Evolutionary conservation across 768 basidiomycete genomes (phyloP), one percentile per base, ranked within the genome.

Genomic region (Leccinum obscurum): DNA sequence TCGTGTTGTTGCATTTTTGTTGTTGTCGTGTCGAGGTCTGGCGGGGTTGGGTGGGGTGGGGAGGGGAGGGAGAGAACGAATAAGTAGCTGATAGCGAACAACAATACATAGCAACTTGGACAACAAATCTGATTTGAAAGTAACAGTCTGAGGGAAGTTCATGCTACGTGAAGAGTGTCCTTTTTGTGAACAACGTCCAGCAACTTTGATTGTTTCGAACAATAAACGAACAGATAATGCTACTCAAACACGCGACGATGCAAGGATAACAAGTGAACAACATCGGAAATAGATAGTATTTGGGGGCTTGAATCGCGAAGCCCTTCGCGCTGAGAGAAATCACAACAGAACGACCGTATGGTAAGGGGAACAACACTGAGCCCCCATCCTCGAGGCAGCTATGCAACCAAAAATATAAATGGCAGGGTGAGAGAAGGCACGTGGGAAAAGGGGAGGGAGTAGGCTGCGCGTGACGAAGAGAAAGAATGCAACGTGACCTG

Each of bases 251-350:
- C 35, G 15, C 34, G 35, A 54, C 55, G 10, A 30, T 37, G 44
- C 15, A 51, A 53, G n/a, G 46, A 50, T n/a, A 24, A 22, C 20
- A n/a, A 13, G 6, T 46, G 30, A 26, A 30, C 24, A 37, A 44
- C 32, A 37, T 44, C 41, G n/a, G n/a, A n/a, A 63, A 71, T 64
- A 70, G 53, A 65, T 69, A 65, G 57, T 58, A 73, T 78, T 78
- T 64, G 15, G 64, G 80, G 79, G 74, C 79, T 79, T 78, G 68
- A 68, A 63, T 39, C 57, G 80, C 80, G 80, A 81, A 80, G 80
- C 80, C 80, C 80, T 81, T 81, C 80, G 80, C 79, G 58, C n/a
- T 44, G 41, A 44, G 69, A 62, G 69, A 62, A 44, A 64, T 61
- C 57, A 65, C 58, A 69, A 71, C 66, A 57, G 67, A 70, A 69